Conservation (phyloP, 345 rosid genomes). For the Moringa oleifera region DNA sequence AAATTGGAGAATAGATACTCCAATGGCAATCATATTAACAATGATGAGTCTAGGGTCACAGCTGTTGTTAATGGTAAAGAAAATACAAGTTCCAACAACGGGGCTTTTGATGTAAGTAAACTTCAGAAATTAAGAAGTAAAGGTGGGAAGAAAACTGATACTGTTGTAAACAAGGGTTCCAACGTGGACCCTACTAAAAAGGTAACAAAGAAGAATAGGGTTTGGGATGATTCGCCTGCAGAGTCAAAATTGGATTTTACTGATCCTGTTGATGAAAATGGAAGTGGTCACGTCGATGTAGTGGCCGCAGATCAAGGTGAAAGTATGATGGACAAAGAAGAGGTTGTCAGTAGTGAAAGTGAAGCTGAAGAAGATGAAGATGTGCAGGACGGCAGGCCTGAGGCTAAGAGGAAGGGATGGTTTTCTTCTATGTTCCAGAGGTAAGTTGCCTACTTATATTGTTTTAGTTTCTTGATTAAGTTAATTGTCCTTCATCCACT, state of each 20-base stretch:
- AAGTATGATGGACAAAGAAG: constrained; percentile 99
- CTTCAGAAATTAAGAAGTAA: constrained; percentile 83
- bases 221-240: constrained; percentile 84
- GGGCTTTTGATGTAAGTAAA: constrained; percentile 83
- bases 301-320: constrained; percentile 83
- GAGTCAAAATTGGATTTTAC: constrained; percentile 83
- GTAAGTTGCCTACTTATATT: constrained; percentile 26
- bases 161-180: constrained; percentile 64
- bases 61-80: constrained; percentile 71
- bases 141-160: constrained; percentile 85
- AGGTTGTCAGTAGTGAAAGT: constrained; percentile 77
- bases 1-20: constrained; percentile 65
- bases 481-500: too few relatives aligned
- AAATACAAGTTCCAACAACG: constrained; percentile 60
- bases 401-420: constrained; percentile 88
- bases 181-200: constrained; percentile 76
- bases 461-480: not conserved
- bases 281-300: constrained; percentile 44
- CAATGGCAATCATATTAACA: constrained; percentile 36
- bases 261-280: constrained; percentile 53
- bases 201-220: constrained; percentile 75
- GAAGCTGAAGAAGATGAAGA: constrained; percentile 78
- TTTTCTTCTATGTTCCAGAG: constrained; percentile 96
- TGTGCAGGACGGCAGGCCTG: constrained; percentile 55
- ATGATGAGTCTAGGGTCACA: constrained; percentile 38